These are phyloP conservation scores for Hypericum perforatum DNA, from an alignment of 345 rosid species.

Conservation along the genomic window DNA sequence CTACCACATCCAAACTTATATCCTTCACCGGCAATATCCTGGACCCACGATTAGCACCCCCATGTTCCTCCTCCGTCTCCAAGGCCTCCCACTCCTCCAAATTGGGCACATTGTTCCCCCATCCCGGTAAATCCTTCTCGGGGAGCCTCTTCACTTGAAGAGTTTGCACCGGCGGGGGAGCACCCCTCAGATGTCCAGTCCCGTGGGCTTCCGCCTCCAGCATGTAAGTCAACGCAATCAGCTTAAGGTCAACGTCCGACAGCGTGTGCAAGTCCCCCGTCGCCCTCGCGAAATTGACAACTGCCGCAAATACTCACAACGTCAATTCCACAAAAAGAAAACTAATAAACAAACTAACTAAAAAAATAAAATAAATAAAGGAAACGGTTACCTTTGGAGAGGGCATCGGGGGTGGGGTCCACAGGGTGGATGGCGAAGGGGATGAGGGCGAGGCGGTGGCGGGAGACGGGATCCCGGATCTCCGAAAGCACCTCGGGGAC, in stretches of 20 bases:
- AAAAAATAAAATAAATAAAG: neutral
- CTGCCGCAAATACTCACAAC: constrained; percentile 21
- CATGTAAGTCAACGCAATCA: constrained; percentile 74
- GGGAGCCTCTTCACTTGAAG: constrained; percentile 73
- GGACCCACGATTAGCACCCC: constrained; percentile 36
- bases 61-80: constrained; percentile 42
- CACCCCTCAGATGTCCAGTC: constrained; percentile 52
- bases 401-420: constrained; percentile 84
- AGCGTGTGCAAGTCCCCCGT: constrained; percentile 90
- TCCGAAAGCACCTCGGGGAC: constrained; percentile 71
- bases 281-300: constrained; percentile 68
- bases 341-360: neutral
- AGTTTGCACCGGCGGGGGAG: constrained; percentile 68
- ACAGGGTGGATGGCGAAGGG: constrained; percentile 66
- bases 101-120: constrained; percentile 91
- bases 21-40: constrained; percentile 78
- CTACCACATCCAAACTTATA: constrained; percentile 43
- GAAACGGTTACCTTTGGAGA: constrained; percentile 44
- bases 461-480: constrained; percentile 83
- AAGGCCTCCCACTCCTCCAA: constrained; percentile 90
- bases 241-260: constrained; percentile 75
- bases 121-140: constrained; percentile 82
- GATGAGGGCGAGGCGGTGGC: constrained; percentile 63
- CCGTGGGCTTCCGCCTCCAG: constrained; percentile 85
- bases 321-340: neutral